Percentiles rank a stretch among this genome's conserved stretches.
Evolutionary conservation across 208 protist genomes (phyloP).

Genomic region (Phytomonas francai): DNA sequence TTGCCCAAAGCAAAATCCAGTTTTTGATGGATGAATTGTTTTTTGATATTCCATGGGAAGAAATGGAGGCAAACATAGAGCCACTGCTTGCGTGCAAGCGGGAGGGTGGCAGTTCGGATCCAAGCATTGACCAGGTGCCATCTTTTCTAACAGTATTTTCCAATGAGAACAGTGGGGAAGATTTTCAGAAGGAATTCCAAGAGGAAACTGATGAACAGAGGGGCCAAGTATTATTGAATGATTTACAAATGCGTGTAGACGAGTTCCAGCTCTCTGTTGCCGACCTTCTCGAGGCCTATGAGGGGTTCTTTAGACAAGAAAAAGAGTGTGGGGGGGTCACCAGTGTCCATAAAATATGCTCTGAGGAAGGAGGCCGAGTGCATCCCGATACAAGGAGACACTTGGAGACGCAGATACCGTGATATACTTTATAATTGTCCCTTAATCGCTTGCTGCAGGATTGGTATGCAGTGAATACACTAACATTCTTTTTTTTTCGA

Average conservation of each 20-base stretch:
- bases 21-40: slow-evolving; percentile 67
- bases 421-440: slow-evolving; percentile 5
- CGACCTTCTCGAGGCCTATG: slow-evolving; percentile 69
- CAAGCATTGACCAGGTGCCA: background rate
- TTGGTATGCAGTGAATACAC: background rate
- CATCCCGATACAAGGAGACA: slow-evolving; percentile 6
- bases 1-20: slow-evolving; percentile 54
- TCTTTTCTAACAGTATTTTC: background rate
- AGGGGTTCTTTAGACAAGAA: slow-evolving; percentile 45
- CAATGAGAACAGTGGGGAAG: background rate
- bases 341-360: background rate
- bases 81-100: background rate
- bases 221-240: slow-evolving; percentile 30
- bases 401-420: background rate
- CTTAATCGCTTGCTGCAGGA: background rate
- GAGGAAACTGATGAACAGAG: slow-evolving; percentile 15
- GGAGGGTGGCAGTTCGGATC: background rate
- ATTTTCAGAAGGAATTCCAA: background rate
- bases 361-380: background rate
- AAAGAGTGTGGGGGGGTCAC: background rate
- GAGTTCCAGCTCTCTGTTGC: slow-evolving; percentile 73
- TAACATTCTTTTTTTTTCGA: slow-evolving; percentile 7
- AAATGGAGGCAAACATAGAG: slow-evolving; percentile 43
- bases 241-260: slow-evolving; percentile 46
- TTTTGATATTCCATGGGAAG: slow-evolving; percentile 47